These are phyloP conservation scores for Fusarium sp. DNA, from an alignment of 2,329 filamentous ascomycete species.

Conservation along the genomic window DNA sequence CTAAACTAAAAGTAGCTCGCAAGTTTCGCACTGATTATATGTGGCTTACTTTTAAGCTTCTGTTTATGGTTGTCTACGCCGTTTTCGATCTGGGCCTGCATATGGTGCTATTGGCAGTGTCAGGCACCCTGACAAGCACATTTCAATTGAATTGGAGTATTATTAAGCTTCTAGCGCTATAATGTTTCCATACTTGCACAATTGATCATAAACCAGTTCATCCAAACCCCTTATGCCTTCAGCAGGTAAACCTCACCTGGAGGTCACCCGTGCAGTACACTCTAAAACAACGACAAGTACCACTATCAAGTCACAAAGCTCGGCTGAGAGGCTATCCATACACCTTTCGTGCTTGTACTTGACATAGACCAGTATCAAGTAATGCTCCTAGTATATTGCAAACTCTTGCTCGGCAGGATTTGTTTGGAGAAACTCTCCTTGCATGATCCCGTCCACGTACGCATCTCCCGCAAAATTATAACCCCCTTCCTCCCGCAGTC, in stretches of 20 bases:
- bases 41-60: constrained; percentile 9
- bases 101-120: neutral
- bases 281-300: too few species aligned
- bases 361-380: too few species aligned
- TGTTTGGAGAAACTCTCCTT: constrained; percentile 4
- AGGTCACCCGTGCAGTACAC: too few species aligned
- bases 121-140: neutral
- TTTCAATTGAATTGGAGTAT: too few species aligned
- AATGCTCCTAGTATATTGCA: neutral
- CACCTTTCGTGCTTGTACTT: too few species aligned
- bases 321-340: too few species aligned
- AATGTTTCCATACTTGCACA: too few species aligned
- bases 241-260: too few species aligned
- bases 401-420: neutral
- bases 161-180: too few species aligned
- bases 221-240: too few species aligned
- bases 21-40: fast-evolving
- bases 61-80: constrained; percentile 9
- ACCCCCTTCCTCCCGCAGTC: neutral
- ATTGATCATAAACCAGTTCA: too few species aligned
- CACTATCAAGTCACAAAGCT: too few species aligned
- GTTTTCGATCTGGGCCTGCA: neutral
- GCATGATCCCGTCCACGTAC: constrained; percentile 17
- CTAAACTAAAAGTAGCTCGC: neutral
- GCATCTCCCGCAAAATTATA: constrained; percentile 11